Base-by-base conservation (phyloP, 331 rosid species). In the Malus hybrid region DNA sequence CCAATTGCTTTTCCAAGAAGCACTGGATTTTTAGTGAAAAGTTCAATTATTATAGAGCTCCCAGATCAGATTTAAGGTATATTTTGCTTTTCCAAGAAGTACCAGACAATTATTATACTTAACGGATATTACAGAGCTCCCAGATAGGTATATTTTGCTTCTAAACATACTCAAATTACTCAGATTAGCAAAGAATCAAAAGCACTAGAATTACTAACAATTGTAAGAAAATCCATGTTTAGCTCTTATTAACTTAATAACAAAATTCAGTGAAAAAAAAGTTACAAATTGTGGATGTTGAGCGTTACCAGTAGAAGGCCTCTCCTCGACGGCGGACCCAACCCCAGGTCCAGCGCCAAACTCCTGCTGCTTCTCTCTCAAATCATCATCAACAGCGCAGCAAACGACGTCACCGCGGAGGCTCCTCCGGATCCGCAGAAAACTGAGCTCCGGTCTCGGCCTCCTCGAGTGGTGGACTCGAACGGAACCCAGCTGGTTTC, bases 321-420 rank as follows among this genome's bases (percentile, higher is more conserved):
- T 42, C 48, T 42, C 48, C 48, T 42, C 13, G 48, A 42, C 48
- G 48, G 48, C 48, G 48, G 48, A 42, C 48, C 48, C 48, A 42
- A 42, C 46, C 46, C 46, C 44, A 39, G 61, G 32, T 11, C 77
- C 68, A 50, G 55, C 73, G 68, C 73, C 83, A 22, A 72, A 52
- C 44, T 89, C 93, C 75, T 68, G 86, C 82, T 79, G 86, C 68
- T 85, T 79, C 84, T 80, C 87, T 77, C 85, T 85, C 72, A 82
- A 80, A 42, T 86, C 93, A 24, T 91, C 98, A 60, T 91, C 97
- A 3, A 89, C 95, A 16, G 97, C 96, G 26, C 79, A 84, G 80
- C 96, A 86, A 24, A 88, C 82, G 32, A 86, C 69, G 53, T 68
- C 82, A 26, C 26, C 46, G 24, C 68, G 6, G 75, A 53, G 74